Percentiles rank a stretch among this genome's conserved stretches.
phyloP scores from a whole-genome alignment of 305 asterid genomes.

The Coffea humblotiana region DNA sequence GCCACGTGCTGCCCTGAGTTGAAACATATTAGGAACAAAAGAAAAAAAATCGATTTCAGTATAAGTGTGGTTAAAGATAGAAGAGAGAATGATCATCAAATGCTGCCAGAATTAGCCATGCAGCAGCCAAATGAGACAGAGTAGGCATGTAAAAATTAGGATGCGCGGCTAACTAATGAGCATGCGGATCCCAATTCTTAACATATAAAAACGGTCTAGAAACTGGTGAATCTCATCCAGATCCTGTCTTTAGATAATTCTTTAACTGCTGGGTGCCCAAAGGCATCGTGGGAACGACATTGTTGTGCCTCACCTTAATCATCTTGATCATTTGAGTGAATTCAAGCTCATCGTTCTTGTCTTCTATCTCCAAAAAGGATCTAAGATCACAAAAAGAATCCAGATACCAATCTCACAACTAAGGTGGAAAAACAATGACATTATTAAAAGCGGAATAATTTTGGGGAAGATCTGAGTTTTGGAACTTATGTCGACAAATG shows the following conservation, averaged over 20 bases:
- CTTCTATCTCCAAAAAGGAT: constrained; percentile 68
- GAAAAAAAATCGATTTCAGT: neutral
- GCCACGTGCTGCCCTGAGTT: constrained; percentile 98
- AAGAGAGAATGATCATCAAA: neutral
- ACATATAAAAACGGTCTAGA: constrained; percentile 89
- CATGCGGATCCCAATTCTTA: constrained; percentile 97
- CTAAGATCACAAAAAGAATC: constrained; percentile 94
- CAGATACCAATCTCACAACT: constrained; percentile 98
- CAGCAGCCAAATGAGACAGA: neutral
- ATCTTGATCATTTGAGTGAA: constrained; percentile 85
- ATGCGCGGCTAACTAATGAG: constrained; percentile 67
- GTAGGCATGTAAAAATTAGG: neutral
- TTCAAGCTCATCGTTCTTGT: constrained; percentile 67
- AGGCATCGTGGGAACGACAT: constrained; percentile 98
- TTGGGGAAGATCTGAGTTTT: neutral
- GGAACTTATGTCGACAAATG: neutral
- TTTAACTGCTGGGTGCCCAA: constrained; percentile 95
- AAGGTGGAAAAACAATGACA: neutral
- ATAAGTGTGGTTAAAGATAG: neutral
- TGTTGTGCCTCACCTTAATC: constrained; percentile 96
- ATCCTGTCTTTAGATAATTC: constrained; percentile 57
- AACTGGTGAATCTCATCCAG: constrained; percentile 86
- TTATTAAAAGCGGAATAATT: neutral
- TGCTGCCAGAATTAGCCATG: neutral
- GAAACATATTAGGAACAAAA: constrained; percentile 16